Base-by-base conservation (phyloP, 1,284 basidiomycete species). In the Cerioporus squamosus region DNA sequence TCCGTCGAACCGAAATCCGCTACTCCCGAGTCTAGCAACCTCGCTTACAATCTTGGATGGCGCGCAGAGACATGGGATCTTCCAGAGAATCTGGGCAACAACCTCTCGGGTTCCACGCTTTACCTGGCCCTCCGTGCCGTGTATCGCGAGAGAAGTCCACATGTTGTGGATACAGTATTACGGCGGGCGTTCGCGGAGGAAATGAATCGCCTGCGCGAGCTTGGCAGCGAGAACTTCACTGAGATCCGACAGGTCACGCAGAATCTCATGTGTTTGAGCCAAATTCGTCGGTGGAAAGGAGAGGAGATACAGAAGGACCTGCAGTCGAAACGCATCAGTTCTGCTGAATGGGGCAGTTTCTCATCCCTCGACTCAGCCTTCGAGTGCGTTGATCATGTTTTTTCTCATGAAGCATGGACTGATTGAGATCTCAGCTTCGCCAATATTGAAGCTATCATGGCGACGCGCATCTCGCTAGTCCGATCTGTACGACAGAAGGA, bases 61-160 rank as follows among this genome's bases (percentile, higher is more conserved):
- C 82, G 94, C 39, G 94, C 94, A 1, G 89, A 91, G 55, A 88
- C 87, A 1, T 98, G 97, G 96, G 95, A 98, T 71, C 77, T 97
- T 12, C 94, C 96, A 0, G 83, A 93, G 51, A 75, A 77, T 15
- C 64, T 74, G 10, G 73, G 73, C 2, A 70, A 74, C 46, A 74
- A 77, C 14, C 77, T 79, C 23, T 72, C 84, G 6, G 85, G 83
- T n/a, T 78, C 82, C 15, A 77, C 87, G 1, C 75, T 97, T 3
- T 98, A 96, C 73, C 77, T 82, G 23, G 88, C 93, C 12, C 79
- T 99, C 23, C 85, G 90, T 29, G 86, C 92, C 0, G 77, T 94
- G 12, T 85, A 95, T 66, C 82, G 90, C 5, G 90, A 92, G 67
- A 82, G 90, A 20, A 85, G 91, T 64, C 65, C 75, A 0, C 69